Evolutionary conservation across 257 asterid species (phyloP).

Genomic region (Fraxinus americana): DNA sequence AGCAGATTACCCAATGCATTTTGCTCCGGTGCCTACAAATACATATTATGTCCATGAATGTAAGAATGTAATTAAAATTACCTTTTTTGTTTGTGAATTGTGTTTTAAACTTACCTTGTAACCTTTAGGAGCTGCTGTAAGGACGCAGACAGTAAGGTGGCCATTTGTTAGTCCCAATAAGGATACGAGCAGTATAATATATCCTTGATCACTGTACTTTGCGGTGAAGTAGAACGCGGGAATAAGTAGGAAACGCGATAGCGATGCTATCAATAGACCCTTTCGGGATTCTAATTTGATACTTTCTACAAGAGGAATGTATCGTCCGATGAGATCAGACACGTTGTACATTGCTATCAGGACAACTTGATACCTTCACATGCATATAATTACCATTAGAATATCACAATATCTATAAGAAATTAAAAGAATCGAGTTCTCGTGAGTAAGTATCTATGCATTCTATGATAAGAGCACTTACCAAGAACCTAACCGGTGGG

Average conservation of each 20-base stretch:
- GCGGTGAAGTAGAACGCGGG: slow-evolving; percentile 86
- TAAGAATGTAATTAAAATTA: background rate
- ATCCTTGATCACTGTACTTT: slow-evolving; percentile 80
- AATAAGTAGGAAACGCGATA: slow-evolving; percentile 59
- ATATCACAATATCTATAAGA: background rate
- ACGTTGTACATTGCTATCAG: too few relatives aligned
- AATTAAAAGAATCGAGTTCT: background rate
- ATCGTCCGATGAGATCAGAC: too few relatives aligned
- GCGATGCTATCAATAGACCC: slow-evolving; percentile 49
- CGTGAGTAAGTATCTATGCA: background rate
- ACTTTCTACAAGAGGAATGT: too few relatives aligned
- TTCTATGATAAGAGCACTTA: too few relatives aligned
- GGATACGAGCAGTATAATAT: slow-evolving; percentile 69
- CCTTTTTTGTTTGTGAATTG: too few relatives aligned
- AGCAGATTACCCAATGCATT: slow-evolving; percentile 85
- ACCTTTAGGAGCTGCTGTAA: slow-evolving; percentile 73
- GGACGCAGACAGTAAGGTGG: slow-evolving; percentile 71
- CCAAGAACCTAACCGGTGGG: slow-evolving; percentile 76
- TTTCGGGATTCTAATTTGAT: slow-evolving; percentile 58
- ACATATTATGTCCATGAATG: background rate
- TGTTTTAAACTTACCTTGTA: slow-evolving; percentile 55
- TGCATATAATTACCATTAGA: too few relatives aligned
- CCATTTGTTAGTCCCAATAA: slow-evolving; percentile 83
- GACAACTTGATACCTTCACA: too few relatives aligned
- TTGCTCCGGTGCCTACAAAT: slow-evolving; percentile 86